A percentile compares a stretch with the other conserved stretches of the same genome.
These are phyloP conservation scores for Volvox africanus DNA, from an alignment of 139 green algal species.

Conservation along the genomic window DNA sequence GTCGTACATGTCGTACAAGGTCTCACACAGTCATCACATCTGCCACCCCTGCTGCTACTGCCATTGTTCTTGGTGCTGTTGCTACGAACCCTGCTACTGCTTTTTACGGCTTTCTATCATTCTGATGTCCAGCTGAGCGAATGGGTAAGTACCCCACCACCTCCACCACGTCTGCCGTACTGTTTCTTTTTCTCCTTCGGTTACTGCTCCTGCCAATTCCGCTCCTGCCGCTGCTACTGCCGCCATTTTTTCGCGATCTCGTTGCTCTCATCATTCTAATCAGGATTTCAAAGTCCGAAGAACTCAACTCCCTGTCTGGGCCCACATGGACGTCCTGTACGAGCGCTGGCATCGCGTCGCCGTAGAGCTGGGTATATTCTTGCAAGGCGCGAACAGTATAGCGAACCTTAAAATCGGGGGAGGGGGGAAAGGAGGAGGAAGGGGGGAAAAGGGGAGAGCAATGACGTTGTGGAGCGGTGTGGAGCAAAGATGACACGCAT, in stretches of 20 bases:
- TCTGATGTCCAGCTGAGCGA: background rate
- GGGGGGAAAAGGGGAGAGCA: background rate
- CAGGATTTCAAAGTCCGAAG: background rate
- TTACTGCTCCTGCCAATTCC: background rate
- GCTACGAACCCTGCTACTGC: background rate
- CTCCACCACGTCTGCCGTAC: background rate
- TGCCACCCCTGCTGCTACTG: background rate
- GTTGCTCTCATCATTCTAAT: too few species aligned
- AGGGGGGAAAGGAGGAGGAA: background rate
- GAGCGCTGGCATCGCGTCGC: background rate
- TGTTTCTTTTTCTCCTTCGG: background rate
- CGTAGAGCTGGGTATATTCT: background rate
- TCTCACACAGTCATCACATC: background rate
- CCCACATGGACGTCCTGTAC: background rate
- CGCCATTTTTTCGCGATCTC: too few species aligned
- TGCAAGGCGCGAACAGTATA: constrained; percentile 3
- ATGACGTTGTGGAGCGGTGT: too few species aligned
- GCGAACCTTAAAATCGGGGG: background rate
- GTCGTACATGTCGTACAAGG: too few species aligned
- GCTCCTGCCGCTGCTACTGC: too few species aligned
- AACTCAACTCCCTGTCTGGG: background rate
- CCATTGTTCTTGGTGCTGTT: background rate
- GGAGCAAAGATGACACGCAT: too few species aligned
- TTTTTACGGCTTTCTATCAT: background rate
- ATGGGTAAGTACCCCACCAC: background rate